Evolutionary conservation across 1,284 basidiomycete genomes (phyloP).

Genomic region (Ganoderma sinense): DNA sequence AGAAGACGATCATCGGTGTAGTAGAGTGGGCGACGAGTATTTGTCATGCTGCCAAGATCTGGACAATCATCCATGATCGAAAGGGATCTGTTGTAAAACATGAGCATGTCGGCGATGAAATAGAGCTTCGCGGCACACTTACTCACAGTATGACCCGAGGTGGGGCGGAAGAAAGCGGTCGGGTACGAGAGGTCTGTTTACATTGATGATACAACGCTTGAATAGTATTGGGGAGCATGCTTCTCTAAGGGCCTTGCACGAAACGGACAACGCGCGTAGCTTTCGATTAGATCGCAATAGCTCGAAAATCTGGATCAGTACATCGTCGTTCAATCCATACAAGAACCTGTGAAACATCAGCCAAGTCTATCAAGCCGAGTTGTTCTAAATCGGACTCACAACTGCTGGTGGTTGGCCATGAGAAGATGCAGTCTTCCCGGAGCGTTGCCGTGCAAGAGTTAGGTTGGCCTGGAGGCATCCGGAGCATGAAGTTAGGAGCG

Average conservation of each 20-base stretch:
- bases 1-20: neutral
- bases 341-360: neutral
- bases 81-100: neutral
- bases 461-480: too few relatives aligned
- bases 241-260: neutral
- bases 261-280: neutral
- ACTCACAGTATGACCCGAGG: neutral
- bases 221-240: neutral
- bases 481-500: too few relatives aligned
- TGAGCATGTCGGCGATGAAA: neutral
- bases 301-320: neutral
- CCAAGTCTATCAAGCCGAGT: too few relatives aligned
- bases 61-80: neutral
- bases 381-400: too few relatives aligned
- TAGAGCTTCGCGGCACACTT: neutral
- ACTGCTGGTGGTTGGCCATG: too few relatives aligned
- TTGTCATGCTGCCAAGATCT: neutral
- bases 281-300: neutral
- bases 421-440: too few relatives aligned
- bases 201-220: neutral
- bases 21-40: neutral
- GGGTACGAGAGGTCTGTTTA: neutral
- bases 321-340: neutral
- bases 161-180: neutral
- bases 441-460: too few relatives aligned